A percentile compares a stretch with the other conserved stretches of the same genome.
These are phyloP conservation scores for Trichoderma sp. DNA, from an alignment of 2,329 filamentous ascomycete genomes.

Conservation along the genomic window DNA sequence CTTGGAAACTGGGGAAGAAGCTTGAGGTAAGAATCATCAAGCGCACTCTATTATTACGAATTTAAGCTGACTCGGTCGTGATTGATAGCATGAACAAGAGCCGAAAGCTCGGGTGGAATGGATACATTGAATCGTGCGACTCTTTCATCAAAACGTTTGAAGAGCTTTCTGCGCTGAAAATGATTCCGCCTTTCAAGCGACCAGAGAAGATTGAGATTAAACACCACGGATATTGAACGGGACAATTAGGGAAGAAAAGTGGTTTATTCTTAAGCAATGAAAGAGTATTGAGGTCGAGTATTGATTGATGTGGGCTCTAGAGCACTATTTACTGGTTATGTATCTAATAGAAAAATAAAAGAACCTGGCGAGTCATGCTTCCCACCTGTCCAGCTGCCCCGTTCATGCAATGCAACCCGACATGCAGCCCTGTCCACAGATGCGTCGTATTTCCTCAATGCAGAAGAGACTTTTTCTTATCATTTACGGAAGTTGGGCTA, in stretches of 20 bases:
- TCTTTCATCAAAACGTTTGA: conserved; percentile 6
- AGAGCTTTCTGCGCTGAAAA: neutral
- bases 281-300: neutral
- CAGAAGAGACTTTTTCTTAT: neutral
- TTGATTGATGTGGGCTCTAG: neutral
- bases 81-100: conserved; percentile 2
- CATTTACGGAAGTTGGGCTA: neutral
- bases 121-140: neutral
- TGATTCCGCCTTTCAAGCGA: conserved; percentile 13
- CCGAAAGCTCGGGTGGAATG: conserved; percentile 21
- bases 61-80: neutral
- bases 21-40: neutral
- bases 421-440: neutral
- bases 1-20: neutral
- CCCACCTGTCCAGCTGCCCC: neutral
- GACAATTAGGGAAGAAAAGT: neutral
- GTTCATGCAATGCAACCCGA: neutral
- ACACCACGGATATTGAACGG: neutral
- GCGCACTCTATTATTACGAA: neutral
- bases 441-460: neutral
- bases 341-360: neutral
- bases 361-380: neutral
- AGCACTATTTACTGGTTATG: neutral
- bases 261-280: neutral
- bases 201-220: neutral